Conservation (phyloP, 441 rosid genomes). For the Geranium incanum region DNA sequence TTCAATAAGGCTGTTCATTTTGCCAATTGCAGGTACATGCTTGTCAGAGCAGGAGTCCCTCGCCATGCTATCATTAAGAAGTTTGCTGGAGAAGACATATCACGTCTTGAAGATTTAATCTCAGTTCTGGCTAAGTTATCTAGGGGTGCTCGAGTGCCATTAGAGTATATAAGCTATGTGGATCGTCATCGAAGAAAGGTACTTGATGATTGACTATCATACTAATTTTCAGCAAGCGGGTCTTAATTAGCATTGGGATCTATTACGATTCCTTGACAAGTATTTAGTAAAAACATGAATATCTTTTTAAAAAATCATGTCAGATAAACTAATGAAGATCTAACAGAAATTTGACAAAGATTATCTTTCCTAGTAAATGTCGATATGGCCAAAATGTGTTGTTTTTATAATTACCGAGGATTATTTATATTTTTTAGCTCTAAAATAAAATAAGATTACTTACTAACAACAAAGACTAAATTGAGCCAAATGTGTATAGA, state of each 20-base stretch:
- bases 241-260: neutral
- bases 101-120: conserved; percentile 61
- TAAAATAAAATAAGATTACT: too few relatives aligned
- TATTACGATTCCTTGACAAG: neutral
- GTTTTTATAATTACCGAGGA: neutral
- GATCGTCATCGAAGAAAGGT: conserved; percentile 98
- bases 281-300: neutral
- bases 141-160: conserved; percentile 81
- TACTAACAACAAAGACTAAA: neutral
- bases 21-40: conserved; percentile 67
- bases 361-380: neutral
- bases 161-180: conserved; percentile 69
- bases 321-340: neutral
- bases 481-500: too few relatives aligned
- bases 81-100: conserved; percentile 76
- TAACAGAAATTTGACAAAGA: neutral
- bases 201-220: conserved; percentile 14
- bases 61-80: conserved; percentile 93
- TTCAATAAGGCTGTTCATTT: conserved; percentile 17
- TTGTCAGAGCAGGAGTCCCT: conserved; percentile 89
- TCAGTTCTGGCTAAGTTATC: conserved; percentile 61
- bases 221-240: conserved; percentile 8
- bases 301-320: too few relatives aligned
- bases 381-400: neutral
- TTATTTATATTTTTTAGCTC: neutral